Percentiles rank a stretch among this genome's conserved stretches.
These are phyloP conservation scores for Schwanniomyces yamadae DNA, from an alignment of 805 yeast genomes.

Conservation along the genomic window DNA sequence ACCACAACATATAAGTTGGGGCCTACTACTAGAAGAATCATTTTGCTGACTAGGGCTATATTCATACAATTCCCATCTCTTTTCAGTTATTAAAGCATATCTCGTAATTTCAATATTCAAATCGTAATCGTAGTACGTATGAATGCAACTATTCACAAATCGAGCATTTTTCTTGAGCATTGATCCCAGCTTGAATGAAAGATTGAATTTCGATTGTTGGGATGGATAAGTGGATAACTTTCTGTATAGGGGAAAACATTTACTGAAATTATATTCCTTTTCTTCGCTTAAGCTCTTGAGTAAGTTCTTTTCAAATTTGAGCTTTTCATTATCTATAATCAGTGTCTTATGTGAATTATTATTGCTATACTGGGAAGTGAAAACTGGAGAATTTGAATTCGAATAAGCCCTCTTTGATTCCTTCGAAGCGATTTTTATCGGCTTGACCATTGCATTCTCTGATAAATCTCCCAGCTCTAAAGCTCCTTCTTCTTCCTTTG, in stretches of 20 bases:
- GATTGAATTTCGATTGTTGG: constrained; percentile 46
- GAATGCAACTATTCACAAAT: constrained; percentile 30
- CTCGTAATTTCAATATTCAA: constrained; percentile 58
- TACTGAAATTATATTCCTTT: constrained; percentile 67
- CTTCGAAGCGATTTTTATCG: constrained; percentile 8
- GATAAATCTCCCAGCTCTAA: neutral
- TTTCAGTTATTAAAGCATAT: constrained; percentile 64
- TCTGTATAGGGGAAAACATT: constrained; percentile 81
- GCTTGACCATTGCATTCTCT: constrained; percentile 9
- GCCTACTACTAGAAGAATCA: constrained; percentile 31
- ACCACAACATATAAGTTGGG: constrained; percentile 65
- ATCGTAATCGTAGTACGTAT: constrained; percentile 26
- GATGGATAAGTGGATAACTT: constrained; percentile 52
- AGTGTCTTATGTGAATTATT: constrained; percentile 1
- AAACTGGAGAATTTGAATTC: neutral
- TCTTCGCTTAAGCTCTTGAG: constrained; percentile 27
- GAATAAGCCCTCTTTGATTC: neutral
- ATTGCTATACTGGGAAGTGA: neutral
- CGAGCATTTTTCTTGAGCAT: constrained; percentile 26
- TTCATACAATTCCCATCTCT: constrained; percentile 72
- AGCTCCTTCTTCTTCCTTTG: constrained; percentile 30
- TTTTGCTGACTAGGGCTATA: constrained; percentile 44
- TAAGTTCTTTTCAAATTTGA: constrained; percentile 16
- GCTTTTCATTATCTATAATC: neutral
- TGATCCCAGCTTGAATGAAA: constrained; percentile 20